A percentile compares a stretch with the other conserved stretches of the same genome.
Conservation (phyloP, 805 yeast species). For the Candida vaughaniae region DNA sequence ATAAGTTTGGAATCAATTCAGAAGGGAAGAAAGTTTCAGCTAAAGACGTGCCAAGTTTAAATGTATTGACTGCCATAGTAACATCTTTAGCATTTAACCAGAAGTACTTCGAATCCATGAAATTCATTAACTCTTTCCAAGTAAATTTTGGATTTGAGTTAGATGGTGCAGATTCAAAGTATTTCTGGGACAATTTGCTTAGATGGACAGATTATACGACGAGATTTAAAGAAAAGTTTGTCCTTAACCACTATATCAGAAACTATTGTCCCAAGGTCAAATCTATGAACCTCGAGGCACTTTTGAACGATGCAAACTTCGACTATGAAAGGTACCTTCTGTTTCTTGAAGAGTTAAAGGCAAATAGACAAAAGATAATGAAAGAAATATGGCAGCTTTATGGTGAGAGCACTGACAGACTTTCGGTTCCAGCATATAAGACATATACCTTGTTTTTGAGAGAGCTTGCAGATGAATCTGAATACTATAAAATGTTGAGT, state of each 20-base stretch:
- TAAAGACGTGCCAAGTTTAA: conserved; percentile 19
- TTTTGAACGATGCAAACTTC: conserved; percentile 32
- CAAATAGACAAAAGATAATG: conserved; percentile 26
- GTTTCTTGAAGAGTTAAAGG: conserved; percentile 22
- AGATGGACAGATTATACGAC: conserved; percentile 39
- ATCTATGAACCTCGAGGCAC: conserved; percentile 19
- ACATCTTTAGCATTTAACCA: conserved; percentile 31
- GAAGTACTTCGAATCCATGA: conserved; percentile 31
- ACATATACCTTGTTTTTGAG: conserved; percentile 21
- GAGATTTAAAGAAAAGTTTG: conserved; percentile 24
- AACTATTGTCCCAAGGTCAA: conserved; percentile 13
- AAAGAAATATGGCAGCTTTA: conserved; percentile 37
- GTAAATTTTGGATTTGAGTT: conserved; percentile 23
- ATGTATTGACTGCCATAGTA: conserved; percentile 29
- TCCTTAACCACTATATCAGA: conserved; percentile 26
- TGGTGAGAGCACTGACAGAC: conserved; percentile 20
- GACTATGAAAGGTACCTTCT: conserved; percentile 38
- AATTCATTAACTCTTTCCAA: conserved; percentile 36
- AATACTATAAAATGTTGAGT: conserved; percentile 22
- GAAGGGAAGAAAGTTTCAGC: conserved; percentile 20
- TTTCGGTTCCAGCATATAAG: conserved; percentile 23
- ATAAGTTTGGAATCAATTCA: conserved; percentile 30
- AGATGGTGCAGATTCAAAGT: conserved; percentile 15
- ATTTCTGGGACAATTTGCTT: conserved; percentile 38
- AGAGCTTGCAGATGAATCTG: conserved; percentile 21